Evolutionary conservation across 495 filamentous ascomycete genomes (phyloP).

Genomic region (Hypoxylon crocopeplum): DNA sequence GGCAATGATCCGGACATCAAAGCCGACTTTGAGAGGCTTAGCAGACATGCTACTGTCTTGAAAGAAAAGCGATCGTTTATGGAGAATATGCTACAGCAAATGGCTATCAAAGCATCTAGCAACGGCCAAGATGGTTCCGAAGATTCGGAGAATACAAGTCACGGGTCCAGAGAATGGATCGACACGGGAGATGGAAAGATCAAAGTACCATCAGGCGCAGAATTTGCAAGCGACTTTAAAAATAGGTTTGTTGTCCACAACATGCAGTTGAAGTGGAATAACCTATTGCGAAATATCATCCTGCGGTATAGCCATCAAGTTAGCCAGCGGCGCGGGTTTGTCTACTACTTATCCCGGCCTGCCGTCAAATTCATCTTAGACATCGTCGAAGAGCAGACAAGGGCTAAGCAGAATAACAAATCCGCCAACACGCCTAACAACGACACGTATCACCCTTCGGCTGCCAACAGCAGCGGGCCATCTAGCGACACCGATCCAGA

Average conservation of each 20-base stretch:
- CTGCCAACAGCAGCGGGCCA: constrained; percentile 44
- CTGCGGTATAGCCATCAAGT: constrained; percentile 97
- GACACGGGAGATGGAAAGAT: constrained; percentile 48
- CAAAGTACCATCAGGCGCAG: constrained; percentile 60
- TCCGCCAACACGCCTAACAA: constrained; percentile 44
- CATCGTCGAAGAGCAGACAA: constrained; percentile 92
- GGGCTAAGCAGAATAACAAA: constrained; percentile 58
- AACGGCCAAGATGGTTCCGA: constrained; percentile 19
- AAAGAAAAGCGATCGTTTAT: constrained; percentile 79
- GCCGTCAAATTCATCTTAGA: constrained; percentile 98
- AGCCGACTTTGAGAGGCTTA: constrained; percentile 69
- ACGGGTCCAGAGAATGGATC: constrained; percentile 31
- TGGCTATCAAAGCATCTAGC: constrained; percentile 47
- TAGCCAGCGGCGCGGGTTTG: constrained; percentile 92
- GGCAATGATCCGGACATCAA: constrained; percentile 59
- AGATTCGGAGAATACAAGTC: constrained; percentile 16
- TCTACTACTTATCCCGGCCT: constrained; percentile 95
- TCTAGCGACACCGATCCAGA: constrained; percentile 56
- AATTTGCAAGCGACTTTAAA: constrained; percentile 90
- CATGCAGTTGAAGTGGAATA: constrained; percentile 97
- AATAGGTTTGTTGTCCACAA: constrained; percentile 99
- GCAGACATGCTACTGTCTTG: constrained; percentile 72
- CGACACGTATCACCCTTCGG: constrained; percentile 33
- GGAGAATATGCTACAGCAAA: constrained; percentile 71
- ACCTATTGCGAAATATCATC: constrained; percentile 92